Percentiles rank a stretch among this genome's conserved stretches.
Evolutionary conservation across 2,329 filamentous ascomycete genomes (phyloP).

Genomic region (Sclerotinia spermophila): DNA sequence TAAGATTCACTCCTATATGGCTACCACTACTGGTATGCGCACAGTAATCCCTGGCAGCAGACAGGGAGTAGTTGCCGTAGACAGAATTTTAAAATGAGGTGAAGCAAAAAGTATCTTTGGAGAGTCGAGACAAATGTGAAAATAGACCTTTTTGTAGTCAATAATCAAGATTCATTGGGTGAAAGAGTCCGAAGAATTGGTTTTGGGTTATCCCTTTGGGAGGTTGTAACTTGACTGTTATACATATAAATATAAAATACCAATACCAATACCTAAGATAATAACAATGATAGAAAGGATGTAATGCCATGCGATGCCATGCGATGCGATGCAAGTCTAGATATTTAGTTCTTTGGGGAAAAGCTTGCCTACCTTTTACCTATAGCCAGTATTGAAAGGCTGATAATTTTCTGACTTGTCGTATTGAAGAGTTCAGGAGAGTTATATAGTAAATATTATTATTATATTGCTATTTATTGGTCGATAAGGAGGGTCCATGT

Average conservation of each 20-base stretch:
- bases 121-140: neutral
- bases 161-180: neutral
- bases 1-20: conserved; percentile 1
- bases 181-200: neutral
- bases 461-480: neutral
- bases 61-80: neutral
- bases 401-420: neutral
- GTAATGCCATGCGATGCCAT: neutral
- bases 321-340: neutral
- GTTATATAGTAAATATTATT: neutral
- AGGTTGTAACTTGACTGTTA: neutral
- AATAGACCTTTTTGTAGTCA: neutral
- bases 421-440: neutral
- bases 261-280: neutral
- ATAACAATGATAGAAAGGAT: conserved; percentile 4
- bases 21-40: neutral
- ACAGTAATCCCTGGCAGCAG: neutral
- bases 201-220: neutral
- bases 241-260: neutral
- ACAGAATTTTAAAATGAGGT: conserved; percentile 11
- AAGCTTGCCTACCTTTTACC: neutral
- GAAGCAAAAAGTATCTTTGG: neutral
- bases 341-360: neutral
- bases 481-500: too few relatives aligned
- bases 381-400: neutral